Conservation (phyloP, 2,329 filamentous ascomycete species). For the Camptophora hylomeconis region DNA sequence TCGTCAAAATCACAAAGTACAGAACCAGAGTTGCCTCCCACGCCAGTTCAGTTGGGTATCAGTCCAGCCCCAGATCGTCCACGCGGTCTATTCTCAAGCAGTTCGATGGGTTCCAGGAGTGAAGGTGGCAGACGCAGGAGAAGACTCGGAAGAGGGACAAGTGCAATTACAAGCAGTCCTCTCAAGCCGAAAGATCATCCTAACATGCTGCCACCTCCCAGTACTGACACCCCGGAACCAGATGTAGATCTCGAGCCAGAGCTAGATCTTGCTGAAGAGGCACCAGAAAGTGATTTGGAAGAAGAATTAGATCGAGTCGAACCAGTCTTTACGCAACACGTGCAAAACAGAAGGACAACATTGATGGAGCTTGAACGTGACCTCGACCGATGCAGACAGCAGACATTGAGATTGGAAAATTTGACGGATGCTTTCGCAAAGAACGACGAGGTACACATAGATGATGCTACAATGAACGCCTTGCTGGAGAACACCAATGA, state of each 20-base stretch:
- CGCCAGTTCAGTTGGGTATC: constrained; percentile 15
- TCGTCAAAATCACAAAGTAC: constrained; percentile 3
- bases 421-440: constrained; percentile 5
- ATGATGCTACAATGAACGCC: constrained; percentile 5
- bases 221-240: constrained; percentile 5
- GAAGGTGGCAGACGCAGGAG: constrained; percentile 11
- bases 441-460: constrained; percentile 3
- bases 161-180: constrained; percentile 14
- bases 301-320: no score
- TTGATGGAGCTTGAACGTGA: no score
- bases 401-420: no score
- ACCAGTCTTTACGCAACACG: no score
- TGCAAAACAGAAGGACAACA: no score
- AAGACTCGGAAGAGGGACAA: constrained; percentile 3
- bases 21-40: constrained; percentile 17
- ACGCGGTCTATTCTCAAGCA: constrained; percentile 16
- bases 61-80: constrained; percentile 11
- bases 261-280: constrained; percentile 5
- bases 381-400: no score
- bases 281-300: no score
- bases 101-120: constrained; percentile 10
- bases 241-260: constrained; percentile 8
- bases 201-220: constrained; percentile 1
- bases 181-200: constrained; percentile 11
- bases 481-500: constrained; percentile 3